These are phyloP conservation scores for Aspergillus uvarum DNA, from an alignment of 2,329 filamentous ascomycete genomes.

Conservation along the genomic window DNA sequence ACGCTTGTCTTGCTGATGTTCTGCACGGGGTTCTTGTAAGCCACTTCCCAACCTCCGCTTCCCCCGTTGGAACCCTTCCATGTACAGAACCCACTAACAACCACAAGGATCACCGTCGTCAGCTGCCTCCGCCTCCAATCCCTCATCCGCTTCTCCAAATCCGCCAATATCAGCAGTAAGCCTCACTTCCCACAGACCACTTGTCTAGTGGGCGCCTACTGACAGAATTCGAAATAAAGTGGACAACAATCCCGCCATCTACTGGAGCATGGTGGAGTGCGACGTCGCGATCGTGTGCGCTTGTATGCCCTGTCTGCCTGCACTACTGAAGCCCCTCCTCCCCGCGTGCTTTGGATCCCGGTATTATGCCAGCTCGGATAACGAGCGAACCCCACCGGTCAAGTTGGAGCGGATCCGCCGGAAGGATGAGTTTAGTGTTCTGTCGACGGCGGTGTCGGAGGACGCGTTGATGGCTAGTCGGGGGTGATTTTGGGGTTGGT, in stretches of 20 bases:
- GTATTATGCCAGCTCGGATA: conserved; percentile 1
- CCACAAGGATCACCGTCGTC: conserved; percentile 41
- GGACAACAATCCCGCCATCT: conserved; percentile 42
- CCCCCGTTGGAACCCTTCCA: too few relatives aligned
- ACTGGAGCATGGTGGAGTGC: conserved; percentile 47
- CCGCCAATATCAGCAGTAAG: conserved; percentile 39
- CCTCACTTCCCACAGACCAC: background rate
- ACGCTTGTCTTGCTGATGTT: conserved; percentile 54
- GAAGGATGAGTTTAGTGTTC: conserved; percentile 7
- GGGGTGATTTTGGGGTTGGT: background rate
- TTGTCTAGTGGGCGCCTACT: background rate
- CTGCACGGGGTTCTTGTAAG: conserved; percentile 48
- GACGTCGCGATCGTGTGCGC: conserved; percentile 48
- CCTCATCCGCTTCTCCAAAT: conserved; percentile 42
- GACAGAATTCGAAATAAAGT: conserved; percentile 17
- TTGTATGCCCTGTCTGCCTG: conserved; percentile 43
- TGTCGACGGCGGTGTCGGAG: conserved; percentile 3
- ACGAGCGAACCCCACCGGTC: background rate
- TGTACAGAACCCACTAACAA: background rate
- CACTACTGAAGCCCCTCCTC: conserved; percentile 24
- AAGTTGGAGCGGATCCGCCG: background rate
- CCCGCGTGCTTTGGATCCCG: conserved; percentile 13
- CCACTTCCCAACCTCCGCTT: conserved; percentile 1
- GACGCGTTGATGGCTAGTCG: conserved; percentile 1
- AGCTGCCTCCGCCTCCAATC: conserved; percentile 44